A percentile compares a stretch with the other conserved stretches of the same genome.
Evolutionary conservation across 169 alveolate genomes (phyloP).

Genomic region (Plasmodium billcollinsi): DNA sequence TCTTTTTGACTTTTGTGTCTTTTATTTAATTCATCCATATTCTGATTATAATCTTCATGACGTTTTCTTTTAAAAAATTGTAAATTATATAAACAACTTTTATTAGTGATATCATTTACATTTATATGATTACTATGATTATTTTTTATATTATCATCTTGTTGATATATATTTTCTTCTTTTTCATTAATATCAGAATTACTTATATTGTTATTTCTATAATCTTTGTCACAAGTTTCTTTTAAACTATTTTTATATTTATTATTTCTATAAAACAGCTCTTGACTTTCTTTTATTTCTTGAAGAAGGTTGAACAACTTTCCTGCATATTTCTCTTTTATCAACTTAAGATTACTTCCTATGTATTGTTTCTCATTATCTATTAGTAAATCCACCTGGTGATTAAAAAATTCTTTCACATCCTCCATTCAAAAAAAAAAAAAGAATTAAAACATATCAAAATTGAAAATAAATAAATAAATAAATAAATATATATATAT

Average conservation of each 20-base stretch:
- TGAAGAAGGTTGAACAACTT: constrained; percentile 17
- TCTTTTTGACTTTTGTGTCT: background rate
- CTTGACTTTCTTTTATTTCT: constrained; percentile 5
- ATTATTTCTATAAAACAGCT: too few species aligned
- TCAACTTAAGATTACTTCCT: constrained; percentile 6
- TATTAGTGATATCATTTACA: background rate
- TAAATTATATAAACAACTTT: background rate
- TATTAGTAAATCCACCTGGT: constrained; percentile 1
- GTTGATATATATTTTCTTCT: background rate
- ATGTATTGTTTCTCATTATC: constrained; percentile 19
- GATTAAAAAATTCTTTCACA: background rate
- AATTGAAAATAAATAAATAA: background rate
- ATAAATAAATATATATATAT: background rate
- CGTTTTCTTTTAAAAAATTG: background rate
- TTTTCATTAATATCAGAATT: background rate
- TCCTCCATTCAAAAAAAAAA: constrained; percentile 20
- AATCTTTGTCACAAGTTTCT: background rate
- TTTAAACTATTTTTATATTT: background rate
- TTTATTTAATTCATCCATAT: background rate
- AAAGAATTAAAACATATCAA: background rate
- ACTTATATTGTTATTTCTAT: background rate
- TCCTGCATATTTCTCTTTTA: constrained; percentile 17
- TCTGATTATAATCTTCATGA: background rate
- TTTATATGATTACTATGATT: background rate
- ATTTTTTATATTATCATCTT: background rate